phyloP scores from a whole-genome alignment of 805 yeast species.

The Blastobotrys muscicola region DNA sequence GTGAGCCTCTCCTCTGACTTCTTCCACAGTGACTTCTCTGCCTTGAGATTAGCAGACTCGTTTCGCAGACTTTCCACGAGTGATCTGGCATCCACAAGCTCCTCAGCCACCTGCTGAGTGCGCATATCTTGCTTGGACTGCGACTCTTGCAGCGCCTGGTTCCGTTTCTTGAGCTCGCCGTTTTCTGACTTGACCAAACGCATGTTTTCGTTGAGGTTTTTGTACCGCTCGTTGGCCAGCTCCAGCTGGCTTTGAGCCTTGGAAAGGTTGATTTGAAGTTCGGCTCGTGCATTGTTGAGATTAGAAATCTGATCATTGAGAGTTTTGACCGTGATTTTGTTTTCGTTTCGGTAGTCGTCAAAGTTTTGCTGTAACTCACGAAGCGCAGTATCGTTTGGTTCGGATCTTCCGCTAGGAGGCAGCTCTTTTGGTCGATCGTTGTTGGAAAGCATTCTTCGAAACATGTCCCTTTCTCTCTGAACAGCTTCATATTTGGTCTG shows the following conservation, averaged over 20 bases:
- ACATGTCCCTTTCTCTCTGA: conserved; percentile 61
- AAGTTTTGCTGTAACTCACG: conserved; percentile 26
- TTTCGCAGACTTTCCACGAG: conserved; percentile 35
- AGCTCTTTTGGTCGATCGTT: conserved; percentile 5
- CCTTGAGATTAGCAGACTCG: conserved; percentile 39
- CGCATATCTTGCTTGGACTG: conserved; percentile 40
- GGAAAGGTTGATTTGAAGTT: conserved; percentile 41
- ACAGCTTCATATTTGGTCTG: conserved; percentile 45
- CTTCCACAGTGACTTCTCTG: conserved; percentile 46
- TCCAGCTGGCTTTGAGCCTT: conserved; percentile 45
- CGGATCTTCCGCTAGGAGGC: conserved; percentile 5
- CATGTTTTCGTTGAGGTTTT: conserved; percentile 33
- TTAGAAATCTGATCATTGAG: conserved; percentile 39
- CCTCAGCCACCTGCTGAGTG: conserved; percentile 42
- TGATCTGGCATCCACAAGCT: conserved; percentile 45
- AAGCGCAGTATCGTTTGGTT: conserved; percentile 20
- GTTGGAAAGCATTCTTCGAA: conserved; percentile 30
- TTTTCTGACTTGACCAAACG: conserved; percentile 38
- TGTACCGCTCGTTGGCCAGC: conserved; percentile 44
- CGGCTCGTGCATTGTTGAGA: conserved; percentile 36
- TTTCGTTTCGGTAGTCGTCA: conserved; percentile 34
- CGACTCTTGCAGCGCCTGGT: conserved; percentile 33
- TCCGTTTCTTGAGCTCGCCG: conserved; percentile 34
- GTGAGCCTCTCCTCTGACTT: conserved; percentile 41
- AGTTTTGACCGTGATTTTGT: conserved; percentile 35